Percentiles rank a stretch among this genome's conserved stretches.
Conservation (phyloP, 176 grass and related monocot genomes). For the Panicum miliaceum region DNA sequence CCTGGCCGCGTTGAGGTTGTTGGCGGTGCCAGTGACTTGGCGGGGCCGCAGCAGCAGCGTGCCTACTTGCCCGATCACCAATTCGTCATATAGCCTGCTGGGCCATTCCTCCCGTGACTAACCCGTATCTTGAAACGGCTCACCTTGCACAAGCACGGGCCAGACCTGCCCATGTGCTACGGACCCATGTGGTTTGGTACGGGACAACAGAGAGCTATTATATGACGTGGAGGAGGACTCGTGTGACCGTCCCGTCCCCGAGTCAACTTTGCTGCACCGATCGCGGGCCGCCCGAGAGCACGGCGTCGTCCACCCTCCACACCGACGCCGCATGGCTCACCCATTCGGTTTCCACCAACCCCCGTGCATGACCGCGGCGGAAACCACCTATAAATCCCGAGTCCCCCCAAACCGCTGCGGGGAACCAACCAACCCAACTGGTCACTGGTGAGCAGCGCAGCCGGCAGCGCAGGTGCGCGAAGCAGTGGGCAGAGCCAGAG, state of each 20-base stretch:
- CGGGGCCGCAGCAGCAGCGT: too few species aligned
- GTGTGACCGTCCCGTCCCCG: neutral
- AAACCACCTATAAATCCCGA: conserved; percentile 53
- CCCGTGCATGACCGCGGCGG: neutral
- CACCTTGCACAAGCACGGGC: neutral
- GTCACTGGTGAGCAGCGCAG: neutral
- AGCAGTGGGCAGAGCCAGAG: neutral
- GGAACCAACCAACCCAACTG: neutral
- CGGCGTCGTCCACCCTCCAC: neutral
- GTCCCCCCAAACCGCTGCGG: neutral
- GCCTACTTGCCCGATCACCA: neutral
- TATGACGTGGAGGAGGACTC: conserved; percentile 18
- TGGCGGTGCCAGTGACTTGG: too few species aligned
- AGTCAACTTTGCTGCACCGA: conserved; percentile 6
- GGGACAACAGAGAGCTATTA: neutral
- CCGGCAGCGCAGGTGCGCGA: neutral
- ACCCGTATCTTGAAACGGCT: neutral
- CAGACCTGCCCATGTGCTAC: neutral
- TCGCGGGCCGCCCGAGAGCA: neutral
- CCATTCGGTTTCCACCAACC: conserved; percentile 50
- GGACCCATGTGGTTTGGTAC: neutral
- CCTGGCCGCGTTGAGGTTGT: too few species aligned
- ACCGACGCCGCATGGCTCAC: conserved; percentile 27
- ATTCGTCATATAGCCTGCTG: neutral
- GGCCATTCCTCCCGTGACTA: neutral